A percentile compares a stretch with the other conserved stretches of the same genome.
These are phyloP conservation scores for Ganoderma leucocontextum DNA, from an alignment of 1,284 basidiomycete genomes.

Conservation along the genomic window DNA sequence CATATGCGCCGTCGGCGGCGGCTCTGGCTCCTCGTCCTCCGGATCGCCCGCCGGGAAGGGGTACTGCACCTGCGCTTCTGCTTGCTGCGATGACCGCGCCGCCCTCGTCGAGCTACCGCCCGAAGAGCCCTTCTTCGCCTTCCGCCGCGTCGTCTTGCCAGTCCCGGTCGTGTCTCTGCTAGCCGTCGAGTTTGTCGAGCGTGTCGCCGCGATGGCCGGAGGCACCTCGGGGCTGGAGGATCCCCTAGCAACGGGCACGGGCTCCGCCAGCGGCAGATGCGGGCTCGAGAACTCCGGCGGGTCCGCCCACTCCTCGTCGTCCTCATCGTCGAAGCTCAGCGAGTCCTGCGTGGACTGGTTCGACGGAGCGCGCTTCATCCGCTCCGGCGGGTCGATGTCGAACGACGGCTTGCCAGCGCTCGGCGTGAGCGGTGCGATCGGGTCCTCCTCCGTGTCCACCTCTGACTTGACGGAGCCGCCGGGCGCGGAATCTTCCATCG, in stretches of 20 bases:
- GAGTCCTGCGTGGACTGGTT: slow-evolving; percentile 29
- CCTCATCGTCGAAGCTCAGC: slow-evolving; percentile 49
- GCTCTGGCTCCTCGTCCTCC: slow-evolving; percentile 42
- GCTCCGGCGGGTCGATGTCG: slow-evolving; percentile 40
- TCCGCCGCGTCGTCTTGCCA: slow-evolving; percentile 37
- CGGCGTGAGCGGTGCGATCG: slow-evolving; percentile 70
- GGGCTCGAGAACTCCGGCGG: slow-evolving; percentile 50
- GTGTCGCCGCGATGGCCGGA: slow-evolving; percentile 28
- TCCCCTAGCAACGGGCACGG: slow-evolving; percentile 20
- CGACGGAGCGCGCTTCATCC: slow-evolving; percentile 31
- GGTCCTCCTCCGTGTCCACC: slow-evolving; percentile 72
- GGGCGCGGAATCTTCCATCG: slow-evolving; percentile 34
- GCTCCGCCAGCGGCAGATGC: slow-evolving; percentile 38
- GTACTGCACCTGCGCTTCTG: slow-evolving; percentile 50
- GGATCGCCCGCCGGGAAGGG: slow-evolving; percentile 65
- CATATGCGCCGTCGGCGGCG: slow-evolving; percentile 16
- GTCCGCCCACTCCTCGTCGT: slow-evolving; percentile 76
- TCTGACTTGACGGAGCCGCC: slow-evolving; percentile 49
- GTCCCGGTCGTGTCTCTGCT: slow-evolving; percentile 33
- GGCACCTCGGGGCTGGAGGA: slow-evolving; percentile 22
- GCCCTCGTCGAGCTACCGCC: slow-evolving; percentile 25
- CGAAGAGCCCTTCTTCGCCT: slow-evolving; percentile 36
- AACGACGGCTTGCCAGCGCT: slow-evolving; percentile 58
- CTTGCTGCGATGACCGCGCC: slow-evolving; percentile 30
- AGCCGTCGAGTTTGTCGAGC: slow-evolving; percentile 39